phyloP scores from a whole-genome alignment of 352 stramenopile genomes.

The Albugo candida region DNA sequence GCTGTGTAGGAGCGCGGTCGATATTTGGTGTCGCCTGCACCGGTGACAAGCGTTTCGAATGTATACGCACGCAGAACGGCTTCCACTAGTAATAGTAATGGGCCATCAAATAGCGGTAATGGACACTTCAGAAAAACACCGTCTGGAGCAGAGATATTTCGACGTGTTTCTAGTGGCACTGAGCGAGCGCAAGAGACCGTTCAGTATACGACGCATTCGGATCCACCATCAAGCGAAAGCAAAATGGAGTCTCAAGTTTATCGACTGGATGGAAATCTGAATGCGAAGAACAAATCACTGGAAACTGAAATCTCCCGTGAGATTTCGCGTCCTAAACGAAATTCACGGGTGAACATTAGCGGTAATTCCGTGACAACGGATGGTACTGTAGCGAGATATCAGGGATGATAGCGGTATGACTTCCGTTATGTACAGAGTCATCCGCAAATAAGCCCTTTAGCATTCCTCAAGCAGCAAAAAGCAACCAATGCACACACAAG shows the following conservation, averaged over 20 bases:
- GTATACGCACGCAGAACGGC: constrained; percentile 4
- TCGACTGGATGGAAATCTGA: too few species aligned
- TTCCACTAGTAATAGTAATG: background rate
- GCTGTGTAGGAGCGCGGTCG: constrained; percentile 31
- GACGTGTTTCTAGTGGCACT: too few species aligned
- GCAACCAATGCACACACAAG: constrained; percentile 48
- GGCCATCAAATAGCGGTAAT: background rate
- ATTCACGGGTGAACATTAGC: constrained; percentile 16
- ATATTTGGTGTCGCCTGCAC: constrained; percentile 56
- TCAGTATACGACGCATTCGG: too few species aligned
- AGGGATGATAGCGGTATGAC: too few species aligned
- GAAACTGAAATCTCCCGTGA: too few species aligned
- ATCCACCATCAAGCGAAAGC: too few species aligned
- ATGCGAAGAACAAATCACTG: too few species aligned
- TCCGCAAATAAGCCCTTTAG: constrained; percentile 22
- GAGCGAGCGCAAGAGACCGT: too few species aligned
- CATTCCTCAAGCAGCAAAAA: constrained; percentile 31
- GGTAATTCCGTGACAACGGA: constrained; percentile 16
- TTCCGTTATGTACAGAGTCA: constrained; percentile 8
- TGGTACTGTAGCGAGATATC: too few species aligned
- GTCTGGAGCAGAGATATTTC: constrained; percentile 16
- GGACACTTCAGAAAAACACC: constrained; percentile 15
- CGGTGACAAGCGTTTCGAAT: constrained; percentile 25
- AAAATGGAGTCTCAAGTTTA: too few species aligned
- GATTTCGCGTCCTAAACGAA: constrained; percentile 57